Evolutionary conservation across 1,284 basidiomycete genomes (phyloP).

Genomic region (Pseudozyma pruni): DNA sequence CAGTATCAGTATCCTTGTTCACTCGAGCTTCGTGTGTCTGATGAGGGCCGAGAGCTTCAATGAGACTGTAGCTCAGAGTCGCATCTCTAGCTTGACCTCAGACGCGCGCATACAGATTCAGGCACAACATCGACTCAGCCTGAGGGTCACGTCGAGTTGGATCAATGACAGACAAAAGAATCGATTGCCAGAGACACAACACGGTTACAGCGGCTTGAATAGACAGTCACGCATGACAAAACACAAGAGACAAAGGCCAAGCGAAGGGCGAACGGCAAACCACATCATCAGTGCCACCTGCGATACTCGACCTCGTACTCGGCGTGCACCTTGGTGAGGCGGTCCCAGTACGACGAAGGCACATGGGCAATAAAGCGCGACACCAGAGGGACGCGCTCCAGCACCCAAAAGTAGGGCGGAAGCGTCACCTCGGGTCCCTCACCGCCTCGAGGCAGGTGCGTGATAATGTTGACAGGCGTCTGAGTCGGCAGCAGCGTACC

Average conservation of each 20-base stretch:
- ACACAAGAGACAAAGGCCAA: neutral
- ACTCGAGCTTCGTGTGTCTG: no score
- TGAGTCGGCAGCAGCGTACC: conserved; percentile 41
- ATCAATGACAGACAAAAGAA: neutral
- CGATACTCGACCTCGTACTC: conserved; percentile 21
- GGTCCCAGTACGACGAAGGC: conserved; percentile 45
- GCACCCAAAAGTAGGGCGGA: conserved; percentile 15
- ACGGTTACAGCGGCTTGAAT: no score
- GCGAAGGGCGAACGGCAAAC: neutral
- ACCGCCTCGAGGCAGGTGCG: conserved; percentile 37
- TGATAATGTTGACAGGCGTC: conserved; percentile 35
- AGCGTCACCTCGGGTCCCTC: conserved; percentile 39
- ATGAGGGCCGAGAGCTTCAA: no score
- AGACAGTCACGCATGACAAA: neutral
- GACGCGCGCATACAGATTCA: no score
- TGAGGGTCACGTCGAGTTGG: no score
- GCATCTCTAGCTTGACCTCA: no score
- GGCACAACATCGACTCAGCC: no score
- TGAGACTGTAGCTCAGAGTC: no score
- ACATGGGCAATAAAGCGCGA: conserved; percentile 30
- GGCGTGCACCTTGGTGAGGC: conserved; percentile 36
- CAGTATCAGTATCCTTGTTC: no score
- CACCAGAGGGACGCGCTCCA: conserved; percentile 25
- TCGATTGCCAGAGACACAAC: neutral
- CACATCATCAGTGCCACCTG: conserved; percentile 14